These are phyloP conservation scores for Aspergillus fischeri DNA, from an alignment of 2,329 filamentous ascomycete species.

Conservation along the genomic window DNA sequence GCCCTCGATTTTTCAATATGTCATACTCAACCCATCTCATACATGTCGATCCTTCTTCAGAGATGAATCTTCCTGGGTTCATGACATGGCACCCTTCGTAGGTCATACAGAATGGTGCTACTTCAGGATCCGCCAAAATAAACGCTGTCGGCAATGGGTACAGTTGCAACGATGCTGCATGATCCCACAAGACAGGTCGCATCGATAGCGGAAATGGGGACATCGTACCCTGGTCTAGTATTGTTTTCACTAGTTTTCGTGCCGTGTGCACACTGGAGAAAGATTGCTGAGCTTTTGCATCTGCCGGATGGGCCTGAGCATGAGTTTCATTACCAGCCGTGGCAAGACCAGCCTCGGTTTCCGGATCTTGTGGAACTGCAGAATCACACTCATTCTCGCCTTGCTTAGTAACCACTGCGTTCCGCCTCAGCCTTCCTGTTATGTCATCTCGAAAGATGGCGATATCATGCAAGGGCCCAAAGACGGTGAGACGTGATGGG, in stretches of 20 bases:
- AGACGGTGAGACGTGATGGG: slow-evolving; percentile 74
- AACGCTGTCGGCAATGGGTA: slow-evolving; percentile 86
- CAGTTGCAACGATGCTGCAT: slow-evolving; percentile 67
- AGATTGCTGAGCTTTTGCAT: slow-evolving; percentile 14
- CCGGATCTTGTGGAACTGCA: slow-evolving; percentile 24
- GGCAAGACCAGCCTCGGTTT: slow-evolving; percentile 20
- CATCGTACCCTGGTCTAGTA: slow-evolving; percentile 86
- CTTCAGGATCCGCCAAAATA: slow-evolving; percentile 76
- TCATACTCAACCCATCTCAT: slow-evolving; percentile 88
- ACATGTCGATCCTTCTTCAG: slow-evolving; percentile 62
- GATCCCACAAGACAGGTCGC: slow-evolving; percentile 88
- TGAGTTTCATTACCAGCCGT: slow-evolving; percentile 29
- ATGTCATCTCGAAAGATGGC: slow-evolving; percentile 86
- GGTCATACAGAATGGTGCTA: slow-evolving; percentile 77
- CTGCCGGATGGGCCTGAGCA: slow-evolving; percentile 14
- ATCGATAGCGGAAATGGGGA: slow-evolving; percentile 77
- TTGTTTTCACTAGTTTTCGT: slow-evolving; percentile 78
- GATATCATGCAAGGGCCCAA: slow-evolving; percentile 83
- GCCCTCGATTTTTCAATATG: slow-evolving; percentile 57
- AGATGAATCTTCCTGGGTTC: slow-evolving; percentile 79
- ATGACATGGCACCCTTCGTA: slow-evolving; percentile 96
- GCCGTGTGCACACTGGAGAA: slow-evolving; percentile 47
- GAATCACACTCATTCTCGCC: slow-evolving; percentile 17
- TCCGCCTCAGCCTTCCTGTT: slow-evolving; percentile 70
- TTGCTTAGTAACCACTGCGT: slow-evolving; percentile 65